Percentiles rank a stretch among this genome's conserved stretches.
Evolutionary conservation across 805 yeast genomes (phyloP).

Genomic region (Suhomyces emberorum): DNA sequence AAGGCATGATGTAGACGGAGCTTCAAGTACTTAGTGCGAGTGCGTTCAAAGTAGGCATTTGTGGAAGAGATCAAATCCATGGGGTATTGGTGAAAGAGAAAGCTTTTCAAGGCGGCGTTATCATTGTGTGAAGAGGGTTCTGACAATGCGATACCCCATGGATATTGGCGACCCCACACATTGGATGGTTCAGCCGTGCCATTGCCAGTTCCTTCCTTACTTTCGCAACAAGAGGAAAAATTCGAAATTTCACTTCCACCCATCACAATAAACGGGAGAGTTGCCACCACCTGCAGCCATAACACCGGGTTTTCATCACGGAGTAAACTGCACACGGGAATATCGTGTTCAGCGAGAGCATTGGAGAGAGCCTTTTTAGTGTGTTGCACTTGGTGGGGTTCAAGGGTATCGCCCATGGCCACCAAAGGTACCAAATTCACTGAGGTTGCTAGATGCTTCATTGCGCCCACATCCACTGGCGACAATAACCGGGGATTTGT

Average conservation of each 20-base stretch:
- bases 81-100: constrained; percentile 68
- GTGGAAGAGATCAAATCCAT: constrained; percentile 75
- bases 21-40: no score
- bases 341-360: constrained; percentile 21
- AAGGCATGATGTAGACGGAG: no score
- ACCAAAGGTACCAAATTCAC: constrained; percentile 41
- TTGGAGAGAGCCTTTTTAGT: constrained; percentile 25
- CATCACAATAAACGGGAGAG: constrained; percentile 69
- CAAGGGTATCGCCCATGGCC: constrained; percentile 35
- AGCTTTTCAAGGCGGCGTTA: constrained; percentile 57
- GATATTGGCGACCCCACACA: constrained; percentile 64
- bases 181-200: no score
- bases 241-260: constrained; percentile 52
- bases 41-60: constrained; percentile 74
- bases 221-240: no score
- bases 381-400: constrained; percentile 19
- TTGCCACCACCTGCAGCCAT: constrained; percentile 27
- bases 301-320: no score
- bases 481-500: constrained; percentile 50
- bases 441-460: constrained; percentile 30
- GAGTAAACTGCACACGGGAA: constrained; percentile 31
- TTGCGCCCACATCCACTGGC: constrained; percentile 33
- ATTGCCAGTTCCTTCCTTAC: constrained; percentile 1
- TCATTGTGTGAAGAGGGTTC: constrained; percentile 79
- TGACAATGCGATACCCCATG: constrained; percentile 85